Conservation (phyloP, 306 rosid species). For the Prunus salicina region DNA sequence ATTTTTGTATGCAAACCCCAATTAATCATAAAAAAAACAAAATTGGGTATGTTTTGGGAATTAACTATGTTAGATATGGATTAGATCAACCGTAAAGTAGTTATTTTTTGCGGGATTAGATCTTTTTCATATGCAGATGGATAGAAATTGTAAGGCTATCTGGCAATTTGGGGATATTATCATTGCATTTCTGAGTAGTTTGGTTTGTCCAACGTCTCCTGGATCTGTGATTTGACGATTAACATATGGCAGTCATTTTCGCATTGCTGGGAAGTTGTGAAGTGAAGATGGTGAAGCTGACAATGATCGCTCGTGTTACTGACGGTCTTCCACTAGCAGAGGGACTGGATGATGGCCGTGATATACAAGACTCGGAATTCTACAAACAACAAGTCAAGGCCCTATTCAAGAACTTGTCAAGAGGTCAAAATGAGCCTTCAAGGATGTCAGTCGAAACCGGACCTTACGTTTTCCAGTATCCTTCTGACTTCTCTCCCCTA, state of each 20-base stretch:
- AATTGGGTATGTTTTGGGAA: neutral
- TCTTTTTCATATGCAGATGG: neutral
- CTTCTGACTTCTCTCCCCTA: constrained; percentile 28
- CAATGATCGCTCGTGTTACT: constrained; percentile 93
- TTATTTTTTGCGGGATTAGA: neutral
- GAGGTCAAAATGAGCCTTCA: constrained; percentile 85
- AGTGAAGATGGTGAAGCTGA: constrained; percentile 88
- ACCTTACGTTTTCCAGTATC: constrained; percentile 93
- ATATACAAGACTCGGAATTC: constrained; percentile 65
- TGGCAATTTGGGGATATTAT: neutral
- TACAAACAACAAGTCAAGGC: constrained; percentile 95
- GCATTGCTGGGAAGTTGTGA: constrained; percentile 26
- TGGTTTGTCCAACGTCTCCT: constrained; percentile 1
- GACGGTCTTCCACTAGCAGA: constrained; percentile 93
- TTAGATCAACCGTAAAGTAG: neutral
- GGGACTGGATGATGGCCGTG: constrained; percentile 92
- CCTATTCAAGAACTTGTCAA: constrained; percentile 83
- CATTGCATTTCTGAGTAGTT: neutral
- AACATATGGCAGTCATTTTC: constrained; percentile 16
- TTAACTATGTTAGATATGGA: neutral
- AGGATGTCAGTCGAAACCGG: constrained; percentile 97
- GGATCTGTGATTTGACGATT: constrained; percentile 19
- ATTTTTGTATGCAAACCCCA: neutral
- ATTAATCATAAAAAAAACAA: neutral
- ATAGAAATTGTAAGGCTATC: neutral